A percentile compares a stretch with the other conserved stretches of the same genome.
Evolutionary conservation across 2,329 filamentous ascomycete genomes (phyloP).

Genomic region (Colletotrichum aenigma): DNA sequence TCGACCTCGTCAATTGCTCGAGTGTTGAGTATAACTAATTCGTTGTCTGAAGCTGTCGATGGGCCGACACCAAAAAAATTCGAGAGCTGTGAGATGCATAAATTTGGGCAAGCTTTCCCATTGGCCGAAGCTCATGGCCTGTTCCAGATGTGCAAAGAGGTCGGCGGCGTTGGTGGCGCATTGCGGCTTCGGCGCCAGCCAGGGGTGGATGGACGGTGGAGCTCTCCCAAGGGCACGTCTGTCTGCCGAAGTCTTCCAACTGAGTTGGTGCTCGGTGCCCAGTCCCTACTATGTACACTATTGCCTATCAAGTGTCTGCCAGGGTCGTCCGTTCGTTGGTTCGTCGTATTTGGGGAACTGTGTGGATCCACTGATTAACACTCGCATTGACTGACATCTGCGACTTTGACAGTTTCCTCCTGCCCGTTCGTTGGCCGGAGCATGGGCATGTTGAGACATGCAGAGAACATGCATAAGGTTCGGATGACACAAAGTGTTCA

Average conservation of each 20-base stretch:
- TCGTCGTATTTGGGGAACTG: background rate
- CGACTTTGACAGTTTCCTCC: background rate
- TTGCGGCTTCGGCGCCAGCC: background rate
- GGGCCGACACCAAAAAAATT: background rate
- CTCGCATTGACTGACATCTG: background rate
- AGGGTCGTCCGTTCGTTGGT: background rate
- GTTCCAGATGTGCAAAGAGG: background rate
- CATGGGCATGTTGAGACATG: background rate
- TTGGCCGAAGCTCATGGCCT: constrained; percentile 5
- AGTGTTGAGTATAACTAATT: background rate
- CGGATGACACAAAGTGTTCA: background rate
- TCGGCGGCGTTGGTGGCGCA: background rate
- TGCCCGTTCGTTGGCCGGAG: background rate
- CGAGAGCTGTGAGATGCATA: background rate
- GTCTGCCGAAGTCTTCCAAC: background rate
- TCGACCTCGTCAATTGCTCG: background rate
- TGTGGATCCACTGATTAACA: background rate
- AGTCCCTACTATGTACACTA: background rate
- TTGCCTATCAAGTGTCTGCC: background rate
- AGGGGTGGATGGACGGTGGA: background rate
- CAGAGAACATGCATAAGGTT: background rate
- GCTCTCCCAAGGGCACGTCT: background rate
- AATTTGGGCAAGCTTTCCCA: constrained; percentile 11
- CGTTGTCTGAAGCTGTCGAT: background rate
- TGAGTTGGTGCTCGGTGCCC: background rate